Base-by-base conservation (phyloP, 2,329 filamentous ascomycete species). In the Atkinsonella hypoxylon region DNA sequence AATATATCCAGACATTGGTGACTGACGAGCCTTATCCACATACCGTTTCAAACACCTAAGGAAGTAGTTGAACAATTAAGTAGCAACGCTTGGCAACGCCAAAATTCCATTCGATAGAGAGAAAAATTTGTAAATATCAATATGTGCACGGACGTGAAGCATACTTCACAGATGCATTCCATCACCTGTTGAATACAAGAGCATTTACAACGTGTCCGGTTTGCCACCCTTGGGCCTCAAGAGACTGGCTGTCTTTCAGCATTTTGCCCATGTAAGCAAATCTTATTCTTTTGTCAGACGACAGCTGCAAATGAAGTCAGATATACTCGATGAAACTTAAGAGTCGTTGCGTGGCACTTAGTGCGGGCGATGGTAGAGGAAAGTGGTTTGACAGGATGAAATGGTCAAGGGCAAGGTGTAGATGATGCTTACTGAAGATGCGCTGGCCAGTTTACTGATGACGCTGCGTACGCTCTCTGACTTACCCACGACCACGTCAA, bases 191-290 rank as follows among this genome's bases (percentile, higher is more conserved):
- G 59, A 79, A 82, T 49, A 93, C 79, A 52, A 93, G 72, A 20
- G 84, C 89, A 63, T 90, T 93, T 50, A 95, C 69, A 34, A 93
- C 73, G 61, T 93, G 78, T 36, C 82, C 85, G 54, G 78, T 74
- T 58, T 82, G 78, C 86, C 87, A 95, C 46, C 85, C 85, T 58
- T 93, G 85, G 3, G 77, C 75, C 43, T 72, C 66, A 17, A 95
- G 70, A 1, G 83, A 75, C 18, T 78, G 64, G 49, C 75, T 74
- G 56, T 91, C 87, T 56, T 82, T 81, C 44, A 95, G 75, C 47
- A 90, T 79, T 62, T 82, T 88, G 57, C 90, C 90, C 66, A 93
- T 76, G 64, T 95, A 94, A 18, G 81, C 83, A 53, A 95, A 77
- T 49, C 81, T 80, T 47, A 95, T 72, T 45, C 74, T 77, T 54